A percentile compares a stretch with the other conserved stretches of the same genome.
Conservation (phyloP, 345 rosid genomes). For the Alliaria petiolata region DNA sequence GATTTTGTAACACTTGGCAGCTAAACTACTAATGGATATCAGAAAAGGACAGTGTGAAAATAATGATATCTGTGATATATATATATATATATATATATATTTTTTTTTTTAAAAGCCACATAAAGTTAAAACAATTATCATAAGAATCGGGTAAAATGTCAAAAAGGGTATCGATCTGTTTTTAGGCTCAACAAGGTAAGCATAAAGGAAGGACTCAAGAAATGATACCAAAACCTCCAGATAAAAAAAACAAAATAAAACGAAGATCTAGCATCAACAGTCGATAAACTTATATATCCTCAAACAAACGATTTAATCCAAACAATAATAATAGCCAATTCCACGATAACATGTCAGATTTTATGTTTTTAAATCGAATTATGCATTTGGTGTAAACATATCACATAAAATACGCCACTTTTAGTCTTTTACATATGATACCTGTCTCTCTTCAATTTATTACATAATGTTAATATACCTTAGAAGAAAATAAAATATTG, state of each 20-base stretch:
- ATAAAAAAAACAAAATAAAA: background rate
- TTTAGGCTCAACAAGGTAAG: conserved; percentile 29
- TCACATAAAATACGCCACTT: background rate
- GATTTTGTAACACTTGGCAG: conserved; percentile 18
- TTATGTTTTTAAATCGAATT: no score
- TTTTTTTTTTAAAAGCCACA: background rate
- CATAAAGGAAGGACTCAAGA: conserved; percentile 23
- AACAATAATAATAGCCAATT: background rate
- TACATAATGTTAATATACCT: no score
- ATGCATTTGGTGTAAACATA: background rate
- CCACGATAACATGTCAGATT: no score
- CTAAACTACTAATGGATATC: background rate
- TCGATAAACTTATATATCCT: background rate
- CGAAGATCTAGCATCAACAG: background rate
- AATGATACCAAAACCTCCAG: conserved; percentile 23
- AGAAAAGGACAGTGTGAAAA: conserved; percentile 20
- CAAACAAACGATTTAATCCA: background rate
- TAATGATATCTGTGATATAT: background rate
- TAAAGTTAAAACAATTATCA: conserved; percentile 14
- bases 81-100: no score
- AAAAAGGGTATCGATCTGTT: conserved; percentile 26
- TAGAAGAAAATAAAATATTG: no score
- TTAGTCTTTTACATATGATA: no score
- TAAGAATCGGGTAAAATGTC: conserved; percentile 10
- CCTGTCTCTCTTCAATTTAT: no score